phyloP scores from a whole-genome alignment of 2,329 filamentous ascomycete species.

The Erysiphe pulchra region DNA sequence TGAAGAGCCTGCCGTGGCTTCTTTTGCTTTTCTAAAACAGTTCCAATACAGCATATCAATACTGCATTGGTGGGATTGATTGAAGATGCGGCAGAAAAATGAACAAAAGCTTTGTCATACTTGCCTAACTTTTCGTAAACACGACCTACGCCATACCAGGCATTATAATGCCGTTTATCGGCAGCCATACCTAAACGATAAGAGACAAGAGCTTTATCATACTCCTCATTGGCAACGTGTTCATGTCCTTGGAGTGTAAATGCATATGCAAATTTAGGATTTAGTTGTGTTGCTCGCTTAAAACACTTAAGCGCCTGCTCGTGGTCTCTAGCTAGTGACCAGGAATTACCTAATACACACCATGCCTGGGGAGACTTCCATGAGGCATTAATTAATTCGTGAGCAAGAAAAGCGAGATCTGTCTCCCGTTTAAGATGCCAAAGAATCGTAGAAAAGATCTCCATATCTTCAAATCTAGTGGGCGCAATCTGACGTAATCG shows the following conservation, averaged over 20 bases:
- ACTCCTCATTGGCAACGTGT: conserved; percentile 87
- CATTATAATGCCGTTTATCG: conserved; percentile 82
- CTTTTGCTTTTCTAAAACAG: conserved; percentile 70
- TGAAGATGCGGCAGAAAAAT: conserved; percentile 64
- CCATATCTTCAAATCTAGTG: conserved; percentile 77
- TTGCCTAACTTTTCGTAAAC: conserved; percentile 81
- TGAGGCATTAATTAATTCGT: conserved; percentile 66
- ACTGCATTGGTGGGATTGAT: conserved; percentile 93
- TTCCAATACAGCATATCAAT: conserved; percentile 74
- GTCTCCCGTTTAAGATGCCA: conserved; percentile 91
- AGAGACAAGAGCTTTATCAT: conserved; percentile 71
- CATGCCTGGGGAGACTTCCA: conserved; percentile 84
- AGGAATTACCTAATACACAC: conserved; percentile 88
- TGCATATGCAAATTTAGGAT: conserved; percentile 79
- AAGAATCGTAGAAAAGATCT: conserved; percentile 94
- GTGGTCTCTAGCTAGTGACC: conserved; percentile 75
- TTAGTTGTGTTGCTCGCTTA: conserved; percentile 73
- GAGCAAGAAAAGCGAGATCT: conserved; percentile 73
- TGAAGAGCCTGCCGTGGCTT: conserved; percentile 53
- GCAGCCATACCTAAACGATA: conserved; percentile 71
- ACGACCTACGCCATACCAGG: conserved; percentile 73
- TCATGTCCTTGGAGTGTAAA: conserved; percentile 93
- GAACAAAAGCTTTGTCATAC: conserved; percentile 70
- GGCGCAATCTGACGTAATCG: conserved; percentile 58
- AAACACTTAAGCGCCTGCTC: conserved; percentile 90